A percentile compares a stretch with the other conserved stretches of the same genome.
Conservation (phyloP, 352 stramenopile genomes). For the Aphanomyces stellatus region DNA sequence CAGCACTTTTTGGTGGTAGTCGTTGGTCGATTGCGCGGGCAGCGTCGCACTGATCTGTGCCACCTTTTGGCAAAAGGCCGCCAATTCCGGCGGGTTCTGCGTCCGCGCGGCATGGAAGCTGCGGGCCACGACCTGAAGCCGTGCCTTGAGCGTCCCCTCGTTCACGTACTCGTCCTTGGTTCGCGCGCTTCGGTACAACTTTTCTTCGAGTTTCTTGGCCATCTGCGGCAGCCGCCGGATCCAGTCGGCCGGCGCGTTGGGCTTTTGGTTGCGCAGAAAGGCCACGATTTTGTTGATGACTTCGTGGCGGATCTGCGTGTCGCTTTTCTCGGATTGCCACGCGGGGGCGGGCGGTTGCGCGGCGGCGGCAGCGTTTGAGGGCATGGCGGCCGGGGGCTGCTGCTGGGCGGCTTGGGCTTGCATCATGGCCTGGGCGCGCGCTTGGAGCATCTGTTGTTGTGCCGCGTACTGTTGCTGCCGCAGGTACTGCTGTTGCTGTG, state of each 20-base stretch:
- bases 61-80: slow-evolving; percentile 3
- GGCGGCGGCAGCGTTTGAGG: no score
- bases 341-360: not conserved
- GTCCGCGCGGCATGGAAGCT: slow-evolving; percentile 20
- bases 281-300: slow-evolving; percentile 90
- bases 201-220: slow-evolving; percentile 95
- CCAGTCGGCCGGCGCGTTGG: slow-evolving; percentile 94
- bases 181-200: slow-evolving; percentile 88
- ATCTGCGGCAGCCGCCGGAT: slow-evolving; percentile 97
- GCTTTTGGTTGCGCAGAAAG: slow-evolving; percentile 91
- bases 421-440: slow-evolving; percentile 17
- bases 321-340: slow-evolving; percentile 1
- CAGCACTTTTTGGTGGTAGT: slow-evolving; percentile 9
- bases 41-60: not conserved
- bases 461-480: slow-evolving; percentile 75
- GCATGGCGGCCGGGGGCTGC: slow-evolving; percentile 16
- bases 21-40: not conserved
- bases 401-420: slow-evolving; percentile 24
- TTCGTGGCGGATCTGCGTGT: slow-evolving; percentile 25
- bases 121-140: slow-evolving; percentile 93
- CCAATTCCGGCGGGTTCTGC: slow-evolving; percentile 20
- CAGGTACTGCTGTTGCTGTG: slow-evolving; percentile 51
- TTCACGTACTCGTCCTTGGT: slow-evolving; percentile 94
- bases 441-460: slow-evolving; percentile 32
- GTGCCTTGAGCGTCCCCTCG: slow-evolving; percentile 89